Evolutionary conservation across 2,329 filamentous ascomycete species (phyloP).

Genomic region (Diaporthe vaccinii): DNA sequence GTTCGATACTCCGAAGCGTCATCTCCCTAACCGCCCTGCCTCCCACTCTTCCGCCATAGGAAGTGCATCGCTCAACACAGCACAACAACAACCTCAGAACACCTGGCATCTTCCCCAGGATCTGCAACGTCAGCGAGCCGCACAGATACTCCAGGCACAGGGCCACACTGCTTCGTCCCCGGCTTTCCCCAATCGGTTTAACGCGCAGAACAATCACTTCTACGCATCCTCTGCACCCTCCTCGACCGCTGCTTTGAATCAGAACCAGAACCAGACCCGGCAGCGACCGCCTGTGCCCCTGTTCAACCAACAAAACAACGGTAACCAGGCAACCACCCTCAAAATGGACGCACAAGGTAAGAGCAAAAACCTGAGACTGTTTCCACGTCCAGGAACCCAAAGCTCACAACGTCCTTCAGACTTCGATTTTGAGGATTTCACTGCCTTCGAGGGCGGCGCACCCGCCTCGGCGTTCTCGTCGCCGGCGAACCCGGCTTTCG

Average conservation of each 20-base stretch:
- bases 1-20: slow-evolving; percentile 70
- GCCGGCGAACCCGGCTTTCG: slow-evolving; percentile 66
- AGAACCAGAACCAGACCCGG: slow-evolving; percentile 55
- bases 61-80: slow-evolving; percentile 64
- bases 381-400: slow-evolving; percentile 41
- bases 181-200: slow-evolving; percentile 70
- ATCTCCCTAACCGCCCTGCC: slow-evolving; percentile 58
- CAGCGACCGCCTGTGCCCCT: slow-evolving; percentile 78
- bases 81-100: slow-evolving; percentile 51
- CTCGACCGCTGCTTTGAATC: slow-evolving; percentile 70
- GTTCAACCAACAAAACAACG: slow-evolving; percentile 74
- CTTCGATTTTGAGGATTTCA: slow-evolving; percentile 70
- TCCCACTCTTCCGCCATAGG: slow-evolving; percentile 54
- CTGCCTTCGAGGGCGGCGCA: slow-evolving; percentile 66
- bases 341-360: slow-evolving; percentile 73
- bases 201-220: slow-evolving; percentile 67
- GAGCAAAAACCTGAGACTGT: slow-evolving; percentile 34
- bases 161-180: slow-evolving; percentile 67
- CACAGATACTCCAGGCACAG: slow-evolving; percentile 70
- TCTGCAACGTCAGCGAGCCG: slow-evolving; percentile 70
- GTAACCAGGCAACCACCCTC: slow-evolving; percentile 59
- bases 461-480: slow-evolving; percentile 67
- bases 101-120: slow-evolving; percentile 39
- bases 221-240: slow-evolving; percentile 77
- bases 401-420: slow-evolving; percentile 61